A percentile compares a stretch with the other conserved stretches of the same genome.
phyloP scores from a whole-genome alignment of 2,329 filamentous ascomycete species.

The Fusarium robinianum region DNA sequence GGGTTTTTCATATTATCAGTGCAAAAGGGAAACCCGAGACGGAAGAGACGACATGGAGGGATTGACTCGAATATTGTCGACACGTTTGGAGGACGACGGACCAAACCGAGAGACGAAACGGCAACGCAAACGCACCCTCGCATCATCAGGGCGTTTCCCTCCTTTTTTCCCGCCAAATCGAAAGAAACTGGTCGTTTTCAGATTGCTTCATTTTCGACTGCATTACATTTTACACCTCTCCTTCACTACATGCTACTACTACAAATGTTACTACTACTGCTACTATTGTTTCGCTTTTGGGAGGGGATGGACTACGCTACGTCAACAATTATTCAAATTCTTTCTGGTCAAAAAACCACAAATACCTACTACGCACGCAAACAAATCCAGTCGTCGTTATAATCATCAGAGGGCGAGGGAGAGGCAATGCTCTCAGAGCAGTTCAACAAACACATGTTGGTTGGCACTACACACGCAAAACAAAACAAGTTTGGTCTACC shows the following conservation, averaged over 20 bases:
- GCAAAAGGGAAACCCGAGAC: constrained; percentile 17
- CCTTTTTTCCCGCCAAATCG: constrained; percentile 3
- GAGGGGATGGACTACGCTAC: too few species aligned
- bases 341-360: too few species aligned
- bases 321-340: too few species aligned
- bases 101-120: constrained; percentile 20
- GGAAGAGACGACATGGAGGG: constrained; percentile 4
- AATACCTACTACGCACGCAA: too few species aligned
- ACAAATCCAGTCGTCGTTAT: too few species aligned
- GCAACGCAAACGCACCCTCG: constrained; percentile 22
- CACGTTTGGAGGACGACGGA: constrained; percentile 18
- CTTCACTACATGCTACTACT: constrained; percentile 31
- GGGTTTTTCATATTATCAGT: constrained; percentile 23
- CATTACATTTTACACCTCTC: constrained; percentile 28
- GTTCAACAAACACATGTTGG: too few species aligned
- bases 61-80: constrained; percentile 16
- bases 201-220: constrained; percentile 29
- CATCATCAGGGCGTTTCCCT: constrained; percentile 32
- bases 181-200: constrained; percentile 1
- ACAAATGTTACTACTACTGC: constrained; percentile 29
- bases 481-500: too few species aligned
- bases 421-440: too few species aligned
- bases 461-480: too few species aligned
- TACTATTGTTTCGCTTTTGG: constrained; percentile 23
- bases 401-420: too few species aligned